Evolutionary conservation across 306 rosid genomes (phyloP).

Genomic region (Trichosanthes truncata): DNA sequence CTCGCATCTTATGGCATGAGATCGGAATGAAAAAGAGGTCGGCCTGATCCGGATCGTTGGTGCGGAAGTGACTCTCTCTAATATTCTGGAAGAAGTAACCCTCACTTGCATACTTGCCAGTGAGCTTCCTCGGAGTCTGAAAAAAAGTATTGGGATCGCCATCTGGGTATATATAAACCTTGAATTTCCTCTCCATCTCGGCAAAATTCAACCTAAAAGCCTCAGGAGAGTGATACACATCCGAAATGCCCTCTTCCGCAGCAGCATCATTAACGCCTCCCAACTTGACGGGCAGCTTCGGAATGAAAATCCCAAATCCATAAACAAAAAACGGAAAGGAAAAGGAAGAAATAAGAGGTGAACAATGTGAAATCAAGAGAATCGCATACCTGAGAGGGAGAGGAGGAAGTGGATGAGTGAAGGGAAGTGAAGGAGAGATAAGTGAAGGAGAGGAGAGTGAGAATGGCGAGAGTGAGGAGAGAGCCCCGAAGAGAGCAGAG

Average conservation of each 20-base stretch:
- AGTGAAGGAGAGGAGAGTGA: conserved; percentile 66
- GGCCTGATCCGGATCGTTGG: conserved; percentile 74
- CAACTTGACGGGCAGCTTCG: conserved; percentile 23
- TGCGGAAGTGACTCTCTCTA: conserved; percentile 66
- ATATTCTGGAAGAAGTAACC: conserved; percentile 94
- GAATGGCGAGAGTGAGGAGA: conserved; percentile 57
- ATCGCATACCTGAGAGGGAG: conserved; percentile 31
- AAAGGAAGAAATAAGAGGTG: neutral
- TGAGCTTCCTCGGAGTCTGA: conserved; percentile 91
- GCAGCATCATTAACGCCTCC: neutral
- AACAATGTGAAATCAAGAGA: neutral
- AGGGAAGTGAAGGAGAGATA: conserved; percentile 54
- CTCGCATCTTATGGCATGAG: conserved; percentile 96
- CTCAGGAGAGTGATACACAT: conserved; percentile 58
- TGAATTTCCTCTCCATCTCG: conserved; percentile 71
- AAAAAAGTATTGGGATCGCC: conserved; percentile 87
- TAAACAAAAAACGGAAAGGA: neutral
- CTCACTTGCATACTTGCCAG: conserved; percentile 89
- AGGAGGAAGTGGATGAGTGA: conserved; percentile 22
- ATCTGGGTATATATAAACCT: conserved; percentile 83
- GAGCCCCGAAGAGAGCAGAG: conserved; percentile 56
- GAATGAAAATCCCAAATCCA: neutral
- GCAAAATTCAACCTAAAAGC: conserved; percentile 62
- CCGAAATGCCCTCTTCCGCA: conserved; percentile 22
- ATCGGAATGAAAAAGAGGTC: conserved; percentile 85